phyloP scores from a whole-genome alignment of 1,284 basidiomycete genomes.

The Puccinia horiana region DNA sequence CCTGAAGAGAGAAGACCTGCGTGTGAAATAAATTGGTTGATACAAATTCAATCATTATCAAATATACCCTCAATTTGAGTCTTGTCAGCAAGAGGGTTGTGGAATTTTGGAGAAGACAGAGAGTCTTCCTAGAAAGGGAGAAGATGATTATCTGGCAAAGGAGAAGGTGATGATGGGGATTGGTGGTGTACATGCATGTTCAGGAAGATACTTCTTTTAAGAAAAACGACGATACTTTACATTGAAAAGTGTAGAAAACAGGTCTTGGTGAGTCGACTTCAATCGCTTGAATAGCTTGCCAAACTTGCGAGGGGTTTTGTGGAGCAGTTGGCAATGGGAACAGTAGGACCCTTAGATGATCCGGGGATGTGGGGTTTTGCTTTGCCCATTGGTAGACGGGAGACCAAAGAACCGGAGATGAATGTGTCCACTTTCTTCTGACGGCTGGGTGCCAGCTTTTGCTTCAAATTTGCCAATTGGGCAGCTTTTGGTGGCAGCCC shows the following conservation, averaged over 20 bases:
- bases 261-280: neutral
- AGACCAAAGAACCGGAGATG: constrained; percentile 5
- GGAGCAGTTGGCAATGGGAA: neutral
- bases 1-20: too few species aligned
- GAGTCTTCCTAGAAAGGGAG: too few species aligned
- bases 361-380: constrained; percentile 3
- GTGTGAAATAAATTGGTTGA: too few species aligned
- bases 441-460: constrained; percentile 4
- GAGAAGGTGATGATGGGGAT: too few species aligned
- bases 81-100: too few species aligned
- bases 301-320: constrained; percentile 19
- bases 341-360: neutral
- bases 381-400: neutral
- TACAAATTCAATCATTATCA: too few species aligned
- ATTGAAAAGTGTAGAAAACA: neutral
- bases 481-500: neutral
- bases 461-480: constrained; percentile 34
- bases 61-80: too few species aligned
- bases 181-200: too few species aligned
- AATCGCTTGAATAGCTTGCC: constrained; percentile 31
- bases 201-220: neutral
- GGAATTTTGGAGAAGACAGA: too few species aligned
- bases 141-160: too few species aligned
- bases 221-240: neutral
- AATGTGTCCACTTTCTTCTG: constrained; percentile 22